A percentile compares a stretch with the other conserved stretches of the same genome.
These are phyloP conservation scores for Barbarea vulgaris DNA, from an alignment of 345 rosid genomes.

Conservation along the genomic window DNA sequence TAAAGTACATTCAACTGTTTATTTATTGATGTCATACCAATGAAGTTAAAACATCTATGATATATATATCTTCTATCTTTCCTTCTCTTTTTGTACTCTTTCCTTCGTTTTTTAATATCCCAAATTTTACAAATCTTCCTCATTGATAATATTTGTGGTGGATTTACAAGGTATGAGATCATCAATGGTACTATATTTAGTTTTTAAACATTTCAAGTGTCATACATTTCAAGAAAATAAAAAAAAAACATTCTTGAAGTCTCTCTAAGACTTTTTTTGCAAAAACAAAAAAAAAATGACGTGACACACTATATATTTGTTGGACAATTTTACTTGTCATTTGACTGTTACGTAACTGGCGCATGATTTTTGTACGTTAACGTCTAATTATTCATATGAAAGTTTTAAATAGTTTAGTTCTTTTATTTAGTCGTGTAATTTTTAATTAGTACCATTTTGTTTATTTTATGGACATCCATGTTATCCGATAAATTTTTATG, in stretches of 20 bases:
- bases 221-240: conserved; percentile 16
- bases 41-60: conserved; percentile 4
- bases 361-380: background rate
- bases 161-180: conserved; percentile 23
- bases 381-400: background rate
- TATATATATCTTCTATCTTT: background rate
- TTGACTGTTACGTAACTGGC: background rate
- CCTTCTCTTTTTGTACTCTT: conserved; percentile 25
- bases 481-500: background rate
- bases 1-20: conserved; percentile 40
- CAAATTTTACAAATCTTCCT: conserved; percentile 1
- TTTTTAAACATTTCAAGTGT: background rate
- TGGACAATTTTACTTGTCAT: background rate
- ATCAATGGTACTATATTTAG: conserved; percentile 11
- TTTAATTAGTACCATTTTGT: background rate
- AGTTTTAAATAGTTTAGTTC: background rate
- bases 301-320: background rate
- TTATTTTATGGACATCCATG: background rate
- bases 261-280: background rate
- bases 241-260: conserved; percentile 27
- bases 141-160: conserved; percentile 19
- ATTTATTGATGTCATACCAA: conserved; percentile 28
- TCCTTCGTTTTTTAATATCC: background rate
- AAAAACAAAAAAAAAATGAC: background rate
- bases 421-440: background rate